phyloP scores from a whole-genome alignment of 371 early-diverging fungal genomes.

The Dinochytrium kinnereticum region DNA sequence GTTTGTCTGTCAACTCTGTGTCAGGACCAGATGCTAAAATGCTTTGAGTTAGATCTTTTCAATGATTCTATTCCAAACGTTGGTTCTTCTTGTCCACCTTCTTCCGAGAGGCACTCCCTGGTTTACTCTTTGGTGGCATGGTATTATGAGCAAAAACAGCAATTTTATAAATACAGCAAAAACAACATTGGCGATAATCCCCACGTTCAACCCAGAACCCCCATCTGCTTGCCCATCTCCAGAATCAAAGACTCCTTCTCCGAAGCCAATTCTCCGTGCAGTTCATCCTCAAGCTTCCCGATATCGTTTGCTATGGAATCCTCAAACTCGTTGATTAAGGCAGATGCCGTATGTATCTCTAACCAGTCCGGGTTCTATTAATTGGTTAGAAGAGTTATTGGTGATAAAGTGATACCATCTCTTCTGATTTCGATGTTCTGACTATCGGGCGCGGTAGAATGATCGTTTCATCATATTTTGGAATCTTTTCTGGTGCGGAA shows the following conservation, averaged over 20 bases:
- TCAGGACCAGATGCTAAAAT: conserved; percentile 7
- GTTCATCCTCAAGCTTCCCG: not conserved
- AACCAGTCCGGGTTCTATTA: conserved; percentile 5
- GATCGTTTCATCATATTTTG: no score
- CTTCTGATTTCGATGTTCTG: no score
- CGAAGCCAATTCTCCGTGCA: not conserved
- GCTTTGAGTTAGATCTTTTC: not conserved
- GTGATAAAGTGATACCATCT: no score
- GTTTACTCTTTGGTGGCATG: not conserved
- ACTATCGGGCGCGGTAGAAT: no score
- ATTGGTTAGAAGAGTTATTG: no score
- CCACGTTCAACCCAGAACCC: not conserved
- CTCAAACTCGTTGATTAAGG: not conserved
- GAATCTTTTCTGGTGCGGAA: no score
- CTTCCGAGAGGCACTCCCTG: conserved; percentile 3
- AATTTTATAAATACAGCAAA: not conserved
- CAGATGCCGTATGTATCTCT: not conserved
- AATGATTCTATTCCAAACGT: not conserved
- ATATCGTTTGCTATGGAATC: not conserved
- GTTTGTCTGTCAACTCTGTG: conserved; percentile 41
- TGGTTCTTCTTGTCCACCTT: not conserved
- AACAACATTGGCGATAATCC: not conserved
- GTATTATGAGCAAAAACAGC: not conserved
- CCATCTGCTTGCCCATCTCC: not conserved
- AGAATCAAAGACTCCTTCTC: not conserved